Conservation (phyloP, 2,329 filamentous ascomycete genomes). For the Trichothecium sympodiale region DNA sequence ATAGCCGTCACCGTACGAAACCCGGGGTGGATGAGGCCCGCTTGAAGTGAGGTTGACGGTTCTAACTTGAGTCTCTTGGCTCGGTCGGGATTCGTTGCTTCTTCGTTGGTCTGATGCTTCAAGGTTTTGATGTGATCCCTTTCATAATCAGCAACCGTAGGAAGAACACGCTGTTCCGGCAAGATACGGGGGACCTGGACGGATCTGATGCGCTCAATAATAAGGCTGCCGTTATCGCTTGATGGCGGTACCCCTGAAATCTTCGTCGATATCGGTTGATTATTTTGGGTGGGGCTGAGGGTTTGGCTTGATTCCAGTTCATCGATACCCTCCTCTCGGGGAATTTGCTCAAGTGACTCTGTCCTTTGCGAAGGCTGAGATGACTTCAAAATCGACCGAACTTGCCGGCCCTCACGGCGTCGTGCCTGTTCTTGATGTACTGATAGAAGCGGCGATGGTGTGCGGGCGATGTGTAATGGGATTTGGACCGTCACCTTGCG, state of each 20-base stretch:
- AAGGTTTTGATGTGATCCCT: not conserved
- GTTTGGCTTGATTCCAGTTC: not conserved
- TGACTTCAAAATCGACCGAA: constrained; percentile 24
- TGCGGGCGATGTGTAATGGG: constrained; percentile 11
- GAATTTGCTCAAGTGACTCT: not conserved
- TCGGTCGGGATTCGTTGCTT: not conserved
- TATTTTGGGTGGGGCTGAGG: constrained; percentile 12
- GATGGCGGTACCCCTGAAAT: not conserved
- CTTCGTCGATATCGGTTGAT: constrained; percentile 10
- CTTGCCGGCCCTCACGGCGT: constrained; percentile 16
- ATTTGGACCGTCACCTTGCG: constrained; percentile 23
- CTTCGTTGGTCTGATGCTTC: not conserved
- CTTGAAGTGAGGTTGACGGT: too few relatives aligned
- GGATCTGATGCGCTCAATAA: constrained; percentile 3
- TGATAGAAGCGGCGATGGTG: constrained; percentile 17
- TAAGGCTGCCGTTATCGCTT: not conserved
- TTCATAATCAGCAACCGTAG: constrained; percentile 5
- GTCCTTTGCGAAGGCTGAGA: constrained; percentile 7
- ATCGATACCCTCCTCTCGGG: constrained; percentile 1
- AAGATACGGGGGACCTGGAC: not conserved
- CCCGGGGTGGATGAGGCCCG: too few relatives aligned
- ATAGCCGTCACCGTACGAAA: too few relatives aligned
- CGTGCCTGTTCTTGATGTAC: constrained; percentile 23
- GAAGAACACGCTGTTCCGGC: not conserved
- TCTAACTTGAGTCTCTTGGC: constrained; percentile 4